Conservation (phyloP, 345 rosid genomes). For the Carallia pectinifolia region DNA sequence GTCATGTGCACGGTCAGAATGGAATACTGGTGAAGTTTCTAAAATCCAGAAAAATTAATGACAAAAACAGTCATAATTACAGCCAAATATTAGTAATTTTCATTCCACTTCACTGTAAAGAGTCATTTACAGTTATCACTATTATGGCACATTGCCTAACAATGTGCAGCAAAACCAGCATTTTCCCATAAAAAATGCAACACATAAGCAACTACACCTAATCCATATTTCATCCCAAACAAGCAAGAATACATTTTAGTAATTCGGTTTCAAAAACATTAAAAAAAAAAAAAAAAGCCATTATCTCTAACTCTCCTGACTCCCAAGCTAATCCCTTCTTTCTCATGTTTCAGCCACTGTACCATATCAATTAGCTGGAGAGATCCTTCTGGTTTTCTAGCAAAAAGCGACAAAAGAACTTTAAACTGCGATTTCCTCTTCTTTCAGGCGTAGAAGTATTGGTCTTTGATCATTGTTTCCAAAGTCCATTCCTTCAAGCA, state of each 20-base stretch:
- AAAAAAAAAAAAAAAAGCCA: not conserved
- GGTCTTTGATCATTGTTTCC: conserved; percentile 54
- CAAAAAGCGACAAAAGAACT: conserved; percentile 1
- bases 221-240: conserved; percentile 6
- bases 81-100: not conserved
- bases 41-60: not conserved
- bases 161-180: conserved; percentile 7
- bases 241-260: not conserved
- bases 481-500: conserved; percentile 42
- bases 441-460: conserved; percentile 63
- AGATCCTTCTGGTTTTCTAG: not conserved
- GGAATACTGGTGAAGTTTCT: too few species aligned
- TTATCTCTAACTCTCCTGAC: not conserved
- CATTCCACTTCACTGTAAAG: conserved; percentile 3
- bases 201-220: not conserved
- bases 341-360: conserved; percentile 9
- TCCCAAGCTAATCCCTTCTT: not conserved
- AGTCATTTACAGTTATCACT: conserved; percentile 24
- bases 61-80: not conserved
- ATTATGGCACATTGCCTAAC: conserved; percentile 15
- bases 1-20: too few species aligned
- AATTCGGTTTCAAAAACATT: not conserved
- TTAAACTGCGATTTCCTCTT: conserved; percentile 60
- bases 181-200: conserved; percentile 2
- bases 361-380: conserved; percentile 11